These are phyloP conservation scores for Xylaria flabelliformis DNA, from an alignment of 495 filamentous ascomycete species.

Conservation along the genomic window DNA sequence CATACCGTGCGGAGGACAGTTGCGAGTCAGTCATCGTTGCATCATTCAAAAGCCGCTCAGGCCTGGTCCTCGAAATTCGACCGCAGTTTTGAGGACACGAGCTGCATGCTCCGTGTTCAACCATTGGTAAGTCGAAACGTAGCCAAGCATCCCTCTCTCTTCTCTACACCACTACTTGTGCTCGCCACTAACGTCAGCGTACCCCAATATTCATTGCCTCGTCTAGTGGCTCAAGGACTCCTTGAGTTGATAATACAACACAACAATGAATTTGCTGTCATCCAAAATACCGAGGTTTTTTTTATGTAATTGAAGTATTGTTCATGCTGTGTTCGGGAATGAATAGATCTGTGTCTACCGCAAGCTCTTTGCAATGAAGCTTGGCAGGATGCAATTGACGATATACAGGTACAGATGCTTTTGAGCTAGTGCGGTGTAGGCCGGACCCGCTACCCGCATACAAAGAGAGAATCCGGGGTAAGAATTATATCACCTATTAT, in stretches of 20 bases:
- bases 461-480: constrained; percentile 26
- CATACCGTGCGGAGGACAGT: background rate
- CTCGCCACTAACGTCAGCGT: background rate
- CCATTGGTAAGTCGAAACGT: constrained; percentile 1
- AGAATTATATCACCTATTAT: constrained; percentile 26
- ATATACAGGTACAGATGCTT: constrained; percentile 5
- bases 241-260: background rate
- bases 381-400: background rate
- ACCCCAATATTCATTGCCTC: background rate
- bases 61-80: background rate
- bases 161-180: background rate
- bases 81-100: background rate
- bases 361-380: background rate
- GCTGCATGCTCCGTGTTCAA: constrained; percentile 8
- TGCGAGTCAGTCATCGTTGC: constrained; percentile 20
- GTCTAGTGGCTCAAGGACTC: background rate
- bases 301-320: background rate
- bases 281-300: background rate
- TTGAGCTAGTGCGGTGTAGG: constrained; percentile 18
- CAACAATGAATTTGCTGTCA: background rate
- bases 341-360: background rate
- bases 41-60: constrained; percentile 1
- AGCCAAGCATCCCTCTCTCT: constrained; percentile 8
- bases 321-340: background rate
- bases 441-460: constrained; percentile 23